phyloP scores from a whole-genome alignment of 768 basidiomycete genomes.

The Imleria badia region DNA sequence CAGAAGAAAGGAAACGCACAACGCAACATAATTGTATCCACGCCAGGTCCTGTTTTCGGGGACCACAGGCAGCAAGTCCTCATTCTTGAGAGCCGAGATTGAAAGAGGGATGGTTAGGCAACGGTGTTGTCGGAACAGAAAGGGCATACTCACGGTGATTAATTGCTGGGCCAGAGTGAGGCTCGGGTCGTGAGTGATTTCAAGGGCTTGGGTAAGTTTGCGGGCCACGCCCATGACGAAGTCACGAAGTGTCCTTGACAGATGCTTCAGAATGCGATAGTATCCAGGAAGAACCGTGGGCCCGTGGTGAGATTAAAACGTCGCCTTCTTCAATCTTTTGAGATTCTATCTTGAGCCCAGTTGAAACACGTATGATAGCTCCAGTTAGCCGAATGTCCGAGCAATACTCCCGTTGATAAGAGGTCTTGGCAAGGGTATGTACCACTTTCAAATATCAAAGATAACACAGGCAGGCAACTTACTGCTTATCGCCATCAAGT shows the following conservation, averaged over 20 bases:
- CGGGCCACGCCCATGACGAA: conserved; percentile 25
- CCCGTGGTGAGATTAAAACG: neutral
- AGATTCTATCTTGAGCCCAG: conserved; percentile 3
- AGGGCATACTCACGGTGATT: conserved; percentile 45
- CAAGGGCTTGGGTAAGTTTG: conserved; percentile 36
- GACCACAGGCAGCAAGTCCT: conserved; percentile 70
- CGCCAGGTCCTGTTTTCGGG: conserved; percentile 66
- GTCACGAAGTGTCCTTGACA: neutral
- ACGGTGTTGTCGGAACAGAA: neutral
- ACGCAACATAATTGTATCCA: conserved; percentile 62
- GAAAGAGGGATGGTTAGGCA: conserved; percentile 8
- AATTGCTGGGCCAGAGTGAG: conserved; percentile 56
- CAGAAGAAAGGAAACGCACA: conserved; percentile 35
- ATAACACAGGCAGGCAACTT: neutral
- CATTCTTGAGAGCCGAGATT: conserved; percentile 46
- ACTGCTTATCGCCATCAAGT: neutral
- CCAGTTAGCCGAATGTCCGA: neutral
- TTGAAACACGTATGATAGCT: neutral
- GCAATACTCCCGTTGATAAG: neutral
- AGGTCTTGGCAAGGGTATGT: no score
- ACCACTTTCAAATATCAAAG: neutral
- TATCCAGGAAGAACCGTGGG: neutral
- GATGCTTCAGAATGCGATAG: neutral
- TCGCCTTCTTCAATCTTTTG: conserved; percentile 9
- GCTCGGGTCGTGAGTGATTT: conserved; percentile 54